These are phyloP conservation scores for Amanita fuliginea DNA, from an alignment of 768 basidiomycete species.

Conservation along the genomic window DNA sequence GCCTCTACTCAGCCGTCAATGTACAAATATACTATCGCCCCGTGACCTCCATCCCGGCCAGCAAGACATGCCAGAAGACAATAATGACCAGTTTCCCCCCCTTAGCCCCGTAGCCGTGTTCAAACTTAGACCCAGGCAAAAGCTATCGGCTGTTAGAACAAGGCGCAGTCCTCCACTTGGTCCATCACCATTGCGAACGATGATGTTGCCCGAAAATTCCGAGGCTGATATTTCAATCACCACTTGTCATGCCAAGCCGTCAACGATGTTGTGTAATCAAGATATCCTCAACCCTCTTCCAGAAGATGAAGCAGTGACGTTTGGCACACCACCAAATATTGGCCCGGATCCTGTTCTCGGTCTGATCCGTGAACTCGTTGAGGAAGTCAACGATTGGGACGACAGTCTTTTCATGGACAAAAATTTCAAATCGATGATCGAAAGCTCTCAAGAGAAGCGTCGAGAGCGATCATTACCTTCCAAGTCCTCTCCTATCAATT, in stretches of 20 bases:
- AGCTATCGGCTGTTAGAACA: constrained; percentile 6
- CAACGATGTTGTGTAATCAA: not conserved
- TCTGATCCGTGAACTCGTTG: constrained; percentile 36
- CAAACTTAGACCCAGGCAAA: constrained; percentile 3
- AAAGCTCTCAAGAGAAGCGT: constrained; percentile 15
- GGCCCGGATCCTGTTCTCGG: constrained; percentile 23
- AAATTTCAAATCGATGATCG: constrained; percentile 34
- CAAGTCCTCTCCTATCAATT: too few species aligned
- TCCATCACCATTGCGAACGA: constrained; percentile 35
- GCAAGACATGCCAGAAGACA: not conserved
- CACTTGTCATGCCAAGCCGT: not conserved
- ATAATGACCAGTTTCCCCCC: not conserved
- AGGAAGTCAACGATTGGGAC: constrained; percentile 42
- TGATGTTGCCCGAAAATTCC: constrained; percentile 27
- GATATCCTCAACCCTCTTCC: not conserved
- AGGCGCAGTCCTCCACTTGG: constrained; percentile 28
- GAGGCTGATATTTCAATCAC: constrained; percentile 8
- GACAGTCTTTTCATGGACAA: constrained; percentile 34
- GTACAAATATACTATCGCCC: not conserved
- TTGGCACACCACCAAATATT: not conserved
- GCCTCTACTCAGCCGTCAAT: not conserved
- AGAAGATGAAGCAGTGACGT: not conserved
- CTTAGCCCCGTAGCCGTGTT: constrained; percentile 3
- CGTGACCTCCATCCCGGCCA: not conserved
- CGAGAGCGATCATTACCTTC: not conserved